Evolutionary conservation across 148 eudicot genomes (phyloP), one percentile per base, ranked within the genome.

Genomic region (Camellia sinensis): DNA sequence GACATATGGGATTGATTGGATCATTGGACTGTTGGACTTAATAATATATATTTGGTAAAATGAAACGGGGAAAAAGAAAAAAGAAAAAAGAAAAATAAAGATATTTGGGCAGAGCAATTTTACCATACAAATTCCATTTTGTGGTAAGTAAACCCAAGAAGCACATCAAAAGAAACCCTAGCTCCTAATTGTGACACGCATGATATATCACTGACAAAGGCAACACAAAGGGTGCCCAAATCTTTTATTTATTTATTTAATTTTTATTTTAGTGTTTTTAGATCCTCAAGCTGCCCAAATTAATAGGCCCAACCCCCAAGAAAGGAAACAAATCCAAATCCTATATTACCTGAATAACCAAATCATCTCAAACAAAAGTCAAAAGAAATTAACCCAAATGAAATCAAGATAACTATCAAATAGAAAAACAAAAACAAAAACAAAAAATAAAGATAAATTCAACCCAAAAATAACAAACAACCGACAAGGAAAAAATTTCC

Each of bases 311-410:
- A 77, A 40, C n/a, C 68, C 60, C 59, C 15, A 77, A 37, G 29
- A 50, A 65, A 66, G 72, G 14, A 53, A 66, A 65, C 73, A 71
- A 75, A 74, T 52, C 74, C 40, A 60, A 68, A 68, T 29, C 75
- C 60, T 17, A 61, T 17, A 74, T 56, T 46, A 75, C 22, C 29
- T 18, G 3, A 9, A 56, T 3, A 15, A 5, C 12, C 69, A 15
- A 48, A 59, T n/a, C 6, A 59, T 48, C 45, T 59, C 71, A 64
- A 62, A 6, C 15, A 43, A 80, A 67, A n/a, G 17, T 18, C 21
- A 50, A 66, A 54, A 44, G 29, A 18, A 74, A 43, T 43, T 43
- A 67, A 41, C 45, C 41, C 22, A 29, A 43, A n/a, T 17, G 67
- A 29, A 67, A 68, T 43, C 64, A 69, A 54, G 52, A 48, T 3